phyloP scores from a whole-genome alignment of 2,329 filamentous ascomycete species.

The Bipolaris oryzae region DNA sequence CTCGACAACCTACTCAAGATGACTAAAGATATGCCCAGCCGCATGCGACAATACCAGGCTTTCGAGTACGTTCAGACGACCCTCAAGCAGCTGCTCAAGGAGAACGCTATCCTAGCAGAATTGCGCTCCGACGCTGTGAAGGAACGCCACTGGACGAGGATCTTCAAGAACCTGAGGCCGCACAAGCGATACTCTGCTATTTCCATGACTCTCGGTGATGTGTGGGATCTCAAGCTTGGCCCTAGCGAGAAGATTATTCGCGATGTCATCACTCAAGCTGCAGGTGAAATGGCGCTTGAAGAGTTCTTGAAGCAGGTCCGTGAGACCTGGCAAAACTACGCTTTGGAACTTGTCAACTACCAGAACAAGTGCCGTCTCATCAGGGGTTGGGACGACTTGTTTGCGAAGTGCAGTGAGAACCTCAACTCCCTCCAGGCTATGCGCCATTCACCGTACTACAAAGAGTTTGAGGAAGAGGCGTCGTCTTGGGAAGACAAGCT shows the following conservation, averaged over 20 bases:
- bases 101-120: conserved; percentile 85
- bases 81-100: conserved; percentile 85
- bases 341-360: conserved; percentile 92
- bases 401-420: conserved; percentile 98
- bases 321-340: conserved; percentile 95
- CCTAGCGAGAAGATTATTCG: conserved; percentile 86
- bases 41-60: conserved; percentile 99
- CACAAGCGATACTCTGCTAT: conserved; percentile 92
- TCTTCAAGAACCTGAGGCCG: conserved; percentile 93
- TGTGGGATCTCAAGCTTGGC: conserved; percentile 94
- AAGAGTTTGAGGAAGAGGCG: conserved; percentile 98
- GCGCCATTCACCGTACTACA: conserved; percentile 99
- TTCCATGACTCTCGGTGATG: conserved; percentile 95
- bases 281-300: conserved; percentile 97
- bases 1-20: conserved; percentile 94
- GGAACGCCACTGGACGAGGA: conserved; percentile 96
- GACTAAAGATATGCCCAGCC: conserved; percentile 98
- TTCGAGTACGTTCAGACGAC: conserved; percentile 97
- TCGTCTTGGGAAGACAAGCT: conserved; percentile 97
- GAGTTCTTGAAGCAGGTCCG: conserved; percentile 96
- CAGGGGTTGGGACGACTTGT: conserved; percentile 96
- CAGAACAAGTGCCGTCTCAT: conserved; percentile 98
- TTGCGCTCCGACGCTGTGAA: conserved; percentile 96
- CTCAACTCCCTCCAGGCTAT: conserved; percentile 97
- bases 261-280: conserved; percentile 92